Base-by-base conservation (phyloP, 768 basidiomycete species). In the Tylopilus rubrobrunneus region DNA sequence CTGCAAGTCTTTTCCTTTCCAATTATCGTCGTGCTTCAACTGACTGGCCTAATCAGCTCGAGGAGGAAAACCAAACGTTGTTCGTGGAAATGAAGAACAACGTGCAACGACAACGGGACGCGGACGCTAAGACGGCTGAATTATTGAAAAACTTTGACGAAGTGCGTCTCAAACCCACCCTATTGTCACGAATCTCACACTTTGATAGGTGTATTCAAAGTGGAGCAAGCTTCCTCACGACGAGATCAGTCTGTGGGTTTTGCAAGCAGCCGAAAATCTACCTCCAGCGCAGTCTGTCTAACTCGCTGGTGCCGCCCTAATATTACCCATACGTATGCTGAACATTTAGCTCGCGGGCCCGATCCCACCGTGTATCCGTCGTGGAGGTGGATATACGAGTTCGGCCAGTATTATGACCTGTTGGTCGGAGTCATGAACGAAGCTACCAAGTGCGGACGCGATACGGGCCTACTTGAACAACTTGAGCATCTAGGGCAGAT, bases 161-260 rank as follows among this genome's bases (percentile, higher is more conserved):
- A 53, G 89, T 86, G 52, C 29, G 77, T 56, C 45, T 11, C 10
- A 7, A 31, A 8, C 5, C 5, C 31, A 31, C 10, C 4, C 6
- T 33, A 7, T 25, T 43, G 6, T 9, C 44, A 28, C 17, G 28
- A 0, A 34, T 54, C 51, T 58, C 28, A 69, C 4, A 47, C 27
- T 50, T 8, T 25, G 45, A 5, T 53, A 84, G 85, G 71, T 76
- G 2, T 74, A 74, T 48, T 67, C 72, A 11, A 74, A 73, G 49
- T 88, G 85, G 82, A 67, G 69, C 51, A 71, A 77, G 27, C 62
- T 87, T 8, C 83, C 85, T 1, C 72, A 77, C 48, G 84, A 87
- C n/a, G 81, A 86, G 27, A 80, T 89, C n/a, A 76, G 79, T 44
- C 70, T 73, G 21, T 78, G 76, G 76, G 63, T 73, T 11, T 52